Evolutionary conservation across 495 filamentous ascomycete species (phyloP), one percentile per base, ranked within the genome.

Genomic region (Penicillium robsamsonii): DNA sequence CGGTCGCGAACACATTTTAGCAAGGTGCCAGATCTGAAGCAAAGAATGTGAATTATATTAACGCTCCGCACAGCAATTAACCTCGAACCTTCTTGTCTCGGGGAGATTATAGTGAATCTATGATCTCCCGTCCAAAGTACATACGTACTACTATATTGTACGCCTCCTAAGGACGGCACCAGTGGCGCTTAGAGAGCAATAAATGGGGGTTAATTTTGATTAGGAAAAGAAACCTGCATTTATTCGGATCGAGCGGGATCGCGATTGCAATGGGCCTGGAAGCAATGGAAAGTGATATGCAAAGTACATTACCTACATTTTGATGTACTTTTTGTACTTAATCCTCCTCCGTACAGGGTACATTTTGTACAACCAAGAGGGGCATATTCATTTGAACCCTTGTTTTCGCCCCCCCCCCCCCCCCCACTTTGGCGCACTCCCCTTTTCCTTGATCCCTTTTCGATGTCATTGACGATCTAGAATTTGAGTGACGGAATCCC

Each of bases 71-170:
- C 8, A 10, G 24, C 61, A 54, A 62, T 65, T 50, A 50, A 62
- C 50, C 63, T 65, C 46, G 29, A 61, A 46, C 43, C 31, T 46
- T 46, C 27, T 53, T 40, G 38, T 38, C 55, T 56, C 59, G 56
- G 59, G 62, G 52, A 18, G 38, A 33, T 42, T 38, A 11, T 27
- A 58, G 57, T 50, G 59, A 65, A 65, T 53, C 61, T 68, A 65
- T 57, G 46, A 43, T 20, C 43, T 38, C 27, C n/a, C 22, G 33
- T 31, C 37, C 29, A 47, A 47, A 20, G 38, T 30, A 13, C 43
- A 15, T 5, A 7, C 43, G 24, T 15, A 46, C 13, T 29, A 4
- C 42, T 29, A 4, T 20, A 3, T 22, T 1, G 41, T 54, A 59
- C 41, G 62, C 40, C 58, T 61, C 55, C 46, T 43, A 64, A 59